Conservation (phyloP, 2,329 filamentous ascomycete species). For the Grosmannia penicillata region DNA sequence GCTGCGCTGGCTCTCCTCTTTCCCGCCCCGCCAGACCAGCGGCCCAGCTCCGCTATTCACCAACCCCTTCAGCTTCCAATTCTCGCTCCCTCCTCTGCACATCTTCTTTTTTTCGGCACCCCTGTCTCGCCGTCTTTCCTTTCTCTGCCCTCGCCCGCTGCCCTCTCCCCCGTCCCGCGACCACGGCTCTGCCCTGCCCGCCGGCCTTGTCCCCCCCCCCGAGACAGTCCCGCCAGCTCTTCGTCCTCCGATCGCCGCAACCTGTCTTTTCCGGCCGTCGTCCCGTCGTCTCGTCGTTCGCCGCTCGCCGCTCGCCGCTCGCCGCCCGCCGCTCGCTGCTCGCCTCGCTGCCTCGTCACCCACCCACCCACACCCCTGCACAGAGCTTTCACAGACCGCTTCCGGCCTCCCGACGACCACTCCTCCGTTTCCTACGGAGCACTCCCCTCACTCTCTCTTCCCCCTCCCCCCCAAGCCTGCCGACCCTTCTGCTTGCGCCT, state of each 20-base stretch:
- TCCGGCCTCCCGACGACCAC: too few species aligned
- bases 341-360: too few species aligned
- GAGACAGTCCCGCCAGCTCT: background rate
- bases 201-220: background rate
- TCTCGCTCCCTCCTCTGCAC: background rate
- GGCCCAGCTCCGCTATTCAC: constrained; percentile 2
- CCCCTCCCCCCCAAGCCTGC: too few species aligned
- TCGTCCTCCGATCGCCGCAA: background rate
- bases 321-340: too few species aligned
- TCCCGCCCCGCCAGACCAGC: constrained; percentile 2
- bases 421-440: too few species aligned
- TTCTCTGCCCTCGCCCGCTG: background rate
- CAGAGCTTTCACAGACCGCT: too few species aligned
- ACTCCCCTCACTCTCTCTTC: too few species aligned
- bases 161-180: background rate
- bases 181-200: background rate
- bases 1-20: background rate
- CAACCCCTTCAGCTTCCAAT: constrained; percentile 3
- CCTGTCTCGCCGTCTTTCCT: background rate
- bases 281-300: background rate
- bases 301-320: background rate
- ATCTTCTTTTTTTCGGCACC: background rate
- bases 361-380: too few species aligned
- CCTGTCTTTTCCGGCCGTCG: background rate
- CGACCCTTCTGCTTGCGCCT: too few species aligned